Conservation (phyloP, 768 basidiomycete species). For the Psilocybe subaeruginosa region DNA sequence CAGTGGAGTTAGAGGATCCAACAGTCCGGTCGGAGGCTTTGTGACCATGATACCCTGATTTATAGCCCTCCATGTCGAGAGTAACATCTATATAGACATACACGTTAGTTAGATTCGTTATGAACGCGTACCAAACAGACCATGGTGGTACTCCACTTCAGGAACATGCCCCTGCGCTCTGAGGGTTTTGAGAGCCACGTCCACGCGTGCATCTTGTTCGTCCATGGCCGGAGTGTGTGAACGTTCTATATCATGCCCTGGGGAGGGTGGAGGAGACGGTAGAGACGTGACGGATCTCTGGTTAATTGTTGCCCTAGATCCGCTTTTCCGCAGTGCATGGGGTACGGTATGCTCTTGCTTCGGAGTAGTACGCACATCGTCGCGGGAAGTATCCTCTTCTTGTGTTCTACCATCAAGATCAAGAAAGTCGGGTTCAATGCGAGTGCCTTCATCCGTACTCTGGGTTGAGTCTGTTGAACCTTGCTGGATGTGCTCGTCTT, state of each 20-base stretch:
- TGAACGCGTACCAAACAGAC: constrained; percentile 30
- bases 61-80: constrained; percentile 85
- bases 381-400: constrained; percentile 18
- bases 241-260: constrained; percentile 24
- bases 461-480: constrained; percentile 12
- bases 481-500: constrained; percentile 16
- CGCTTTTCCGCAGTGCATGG: constrained; percentile 27
- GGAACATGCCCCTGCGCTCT: constrained; percentile 49
- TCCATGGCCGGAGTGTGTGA: constrained; percentile 33
- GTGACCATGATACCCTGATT: constrained; percentile 41
- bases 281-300: constrained; percentile 25
- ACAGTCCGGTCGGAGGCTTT: constrained; percentile 46
- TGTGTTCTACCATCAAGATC: constrained; percentile 67
- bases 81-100: constrained; percentile 58
- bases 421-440: constrained; percentile 77
- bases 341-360: constrained; percentile 32
- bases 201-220: constrained; percentile 46
- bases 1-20: constrained; percentile 28
- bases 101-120: constrained; percentile 2
- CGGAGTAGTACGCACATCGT: constrained; percentile 32
- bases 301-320: constrained; percentile 34
- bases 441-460: constrained; percentile 18
- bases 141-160: constrained; percentile 63
- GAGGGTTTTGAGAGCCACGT: constrained; percentile 51
- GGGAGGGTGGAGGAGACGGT: constrained; percentile 35